These are phyloP conservation scores for Xylaria longipes DNA, from an alignment of 495 filamentous ascomycete genomes.

Conservation along the genomic window DNA sequence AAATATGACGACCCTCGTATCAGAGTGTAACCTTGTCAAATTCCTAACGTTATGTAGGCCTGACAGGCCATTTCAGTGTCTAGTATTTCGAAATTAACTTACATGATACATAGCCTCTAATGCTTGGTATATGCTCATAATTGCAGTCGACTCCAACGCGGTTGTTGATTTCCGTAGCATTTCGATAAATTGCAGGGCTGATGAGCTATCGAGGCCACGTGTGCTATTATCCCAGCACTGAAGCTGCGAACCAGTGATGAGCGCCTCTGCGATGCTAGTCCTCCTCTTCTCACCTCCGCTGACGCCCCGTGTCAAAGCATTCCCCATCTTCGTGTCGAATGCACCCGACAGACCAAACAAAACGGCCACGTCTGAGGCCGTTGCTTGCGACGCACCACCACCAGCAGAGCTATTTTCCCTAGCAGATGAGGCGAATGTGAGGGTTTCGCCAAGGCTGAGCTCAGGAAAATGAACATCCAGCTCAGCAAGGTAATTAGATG, in stretches of 20 bases:
- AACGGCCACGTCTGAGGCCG: constrained; percentile 39
- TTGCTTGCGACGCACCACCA: constrained; percentile 31
- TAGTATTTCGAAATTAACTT: not conserved
- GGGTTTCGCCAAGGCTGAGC: constrained; percentile 61
- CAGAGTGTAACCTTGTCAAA: constrained; percentile 69
- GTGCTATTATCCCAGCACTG: constrained; percentile 58
- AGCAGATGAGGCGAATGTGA: constrained; percentile 57
- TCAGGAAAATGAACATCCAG: constrained; percentile 68
- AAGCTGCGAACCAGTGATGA: constrained; percentile 27
- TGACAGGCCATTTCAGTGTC: not conserved
- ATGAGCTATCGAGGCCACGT: constrained; percentile 59
- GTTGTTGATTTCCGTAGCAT: constrained; percentile 59
- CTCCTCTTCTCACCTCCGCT: constrained; percentile 62
- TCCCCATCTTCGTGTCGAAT: constrained; percentile 77
- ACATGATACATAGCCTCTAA: constrained; percentile 70
- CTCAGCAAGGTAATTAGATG: constrained; percentile 69
- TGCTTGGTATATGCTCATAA: constrained; percentile 78
- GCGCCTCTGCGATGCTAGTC: constrained; percentile 53
- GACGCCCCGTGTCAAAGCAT: constrained; percentile 73
- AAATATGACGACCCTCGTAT: constrained; percentile 73
- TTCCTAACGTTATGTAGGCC: constrained; percentile 21
- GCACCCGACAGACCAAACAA: constrained; percentile 78
- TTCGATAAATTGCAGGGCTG: constrained; percentile 56
- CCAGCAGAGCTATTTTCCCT: not conserved
- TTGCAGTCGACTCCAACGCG: constrained; percentile 56